Base-by-base conservation (phyloP, 2,329 filamentous ascomycete genomes). In the Stachybotrys elegans region DNA sequence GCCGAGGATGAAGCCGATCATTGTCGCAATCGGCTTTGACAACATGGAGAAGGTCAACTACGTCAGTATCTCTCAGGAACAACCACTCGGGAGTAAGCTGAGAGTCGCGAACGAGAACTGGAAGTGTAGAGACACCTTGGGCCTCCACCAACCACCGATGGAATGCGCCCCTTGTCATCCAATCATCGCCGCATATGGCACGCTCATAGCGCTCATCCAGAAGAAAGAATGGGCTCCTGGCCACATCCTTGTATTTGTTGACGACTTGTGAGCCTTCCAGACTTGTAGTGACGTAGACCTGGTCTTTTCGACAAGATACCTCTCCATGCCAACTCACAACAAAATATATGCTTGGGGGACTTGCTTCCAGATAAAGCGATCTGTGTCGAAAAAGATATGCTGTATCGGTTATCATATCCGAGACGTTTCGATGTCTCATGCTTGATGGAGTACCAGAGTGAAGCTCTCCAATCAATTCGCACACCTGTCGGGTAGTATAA, bases 101-200 rank as follows among this genome's bases (percentile, higher is more conserved):
- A 9, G 9, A 14, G 12, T 43, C 16, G 32, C 32, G 39, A 11
- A 46, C 4, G 16, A 46, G 44, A 2, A 42, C 22, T 22, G 44
- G 44, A 20, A 42, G 31, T 6, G 25, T 40, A 5, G 40, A 39
- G 25, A 46, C 39, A 27, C 34, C 22, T 40, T 14, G n/a, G 12
- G 40, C 42, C 19, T 27, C n/a, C 21, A 40, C 43, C 12, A 46
- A 40, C 44, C 44, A 46, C 25, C 6, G n/a, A 21, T 14, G 19
- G 35, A 46, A 43, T 13, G 20, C 6, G 4, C 2, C 9, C 17
- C 13, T 17, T 17, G 35, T 27, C 20, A 19, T 6, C 23, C 13
- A 13, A 14, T 32, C 39, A 4, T 31, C 35, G 2, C n/a, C 40
- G 9, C 23, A 6, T 4, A 46, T 22, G 8, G 13, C 11, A 1